A percentile compares a stretch with the other conserved stretches of the same genome.
Evolutionary conservation across 106 monocot species (phyloP).

Genomic region (Platanthera guangdongensis): DNA sequence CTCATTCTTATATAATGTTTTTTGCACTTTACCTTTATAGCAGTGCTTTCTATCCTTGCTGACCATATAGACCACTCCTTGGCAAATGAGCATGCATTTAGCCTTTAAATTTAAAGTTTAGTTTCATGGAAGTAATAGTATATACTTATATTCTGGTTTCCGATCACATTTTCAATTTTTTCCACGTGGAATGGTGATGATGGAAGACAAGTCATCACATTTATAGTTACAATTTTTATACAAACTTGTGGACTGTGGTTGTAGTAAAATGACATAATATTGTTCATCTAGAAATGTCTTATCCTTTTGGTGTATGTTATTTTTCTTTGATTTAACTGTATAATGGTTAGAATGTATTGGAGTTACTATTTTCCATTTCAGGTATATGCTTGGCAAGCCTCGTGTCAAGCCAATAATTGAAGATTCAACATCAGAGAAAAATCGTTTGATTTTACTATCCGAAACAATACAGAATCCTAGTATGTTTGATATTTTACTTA

Average conservation of each 20-base stretch:
- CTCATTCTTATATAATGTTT: too few relatives aligned
- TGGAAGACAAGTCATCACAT: neutral
- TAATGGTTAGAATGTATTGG: constrained; percentile 1
- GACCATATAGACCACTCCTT: too few relatives aligned
- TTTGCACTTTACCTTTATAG: too few relatives aligned
- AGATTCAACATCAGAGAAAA: constrained; percentile 51
- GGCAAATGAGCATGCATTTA: too few relatives aligned
- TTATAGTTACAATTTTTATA: neutral
- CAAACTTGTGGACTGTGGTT: neutral
- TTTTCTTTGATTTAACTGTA: neutral
- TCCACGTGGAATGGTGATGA: neutral
- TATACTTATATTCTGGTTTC: too few relatives aligned
- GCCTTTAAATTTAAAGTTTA: too few relatives aligned
- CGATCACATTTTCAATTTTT: neutral
- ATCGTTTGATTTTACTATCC: constrained; percentile 65
- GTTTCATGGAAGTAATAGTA: too few relatives aligned
- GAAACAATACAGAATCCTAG: constrained; percentile 71
- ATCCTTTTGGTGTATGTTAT: neutral
- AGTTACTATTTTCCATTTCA: constrained; percentile 19
- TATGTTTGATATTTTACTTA: constrained; percentile 18
- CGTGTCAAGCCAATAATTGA: constrained; percentile 79
- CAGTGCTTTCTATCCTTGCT: too few relatives aligned
- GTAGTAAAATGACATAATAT: neutral
- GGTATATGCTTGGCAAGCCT: constrained; percentile 64
- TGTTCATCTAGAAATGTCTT: neutral